Percentiles rank a stretch among this genome's conserved stretches.
Evolutionary conservation across 1,284 basidiomycete genomes (phyloP).

Genomic region (Ustilago esculenta): DNA sequence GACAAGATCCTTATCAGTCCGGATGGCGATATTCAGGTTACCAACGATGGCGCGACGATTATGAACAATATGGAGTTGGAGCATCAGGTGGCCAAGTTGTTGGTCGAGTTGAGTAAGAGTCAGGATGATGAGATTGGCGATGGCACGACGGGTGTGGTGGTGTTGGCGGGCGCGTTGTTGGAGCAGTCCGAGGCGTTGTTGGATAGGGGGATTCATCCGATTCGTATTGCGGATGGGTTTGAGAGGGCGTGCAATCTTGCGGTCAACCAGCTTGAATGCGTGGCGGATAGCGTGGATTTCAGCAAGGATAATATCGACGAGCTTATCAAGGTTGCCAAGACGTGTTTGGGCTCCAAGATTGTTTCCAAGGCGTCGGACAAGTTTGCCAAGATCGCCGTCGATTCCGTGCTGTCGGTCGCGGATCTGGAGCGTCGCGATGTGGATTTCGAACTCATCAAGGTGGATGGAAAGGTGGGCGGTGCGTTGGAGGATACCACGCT

Average conservation of each 20-base stretch:
- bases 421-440: conserved; percentile 95
- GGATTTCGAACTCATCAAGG: conserved; percentile 98
- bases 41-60: conserved; percentile 87
- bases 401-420: conserved; percentile 93
- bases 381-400: conserved; percentile 97
- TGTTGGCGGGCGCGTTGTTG: conserved; percentile 93
- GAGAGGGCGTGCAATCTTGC: conserved; percentile 92
- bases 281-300: conserved; percentile 90
- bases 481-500: conserved; percentile 91
- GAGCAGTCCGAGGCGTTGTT: conserved; percentile 86
- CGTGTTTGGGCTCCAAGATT: conserved; percentile 95
- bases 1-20: conserved; percentile 99
- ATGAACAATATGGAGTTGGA: conserved; percentile 77
- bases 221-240: conserved; percentile 97
- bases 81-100: conserved; percentile 96
- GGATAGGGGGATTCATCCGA: conserved; percentile 96
- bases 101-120: conserved; percentile 94
- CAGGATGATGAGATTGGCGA: conserved; percentile 99
- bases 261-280: conserved; percentile 86
- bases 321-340: conserved; percentile 85
- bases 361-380: conserved; percentile 95
- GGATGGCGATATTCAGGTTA: conserved; percentile 98
- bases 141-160: conserved; percentile 97
- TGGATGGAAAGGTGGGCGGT: conserved; percentile 97
- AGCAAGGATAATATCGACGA: conserved; percentile 81